Percentiles rank a stretch among this genome's conserved stretches.
phyloP scores from a whole-genome alignment of 164 flowering plant species.

The Berberis vulgaris region DNA sequence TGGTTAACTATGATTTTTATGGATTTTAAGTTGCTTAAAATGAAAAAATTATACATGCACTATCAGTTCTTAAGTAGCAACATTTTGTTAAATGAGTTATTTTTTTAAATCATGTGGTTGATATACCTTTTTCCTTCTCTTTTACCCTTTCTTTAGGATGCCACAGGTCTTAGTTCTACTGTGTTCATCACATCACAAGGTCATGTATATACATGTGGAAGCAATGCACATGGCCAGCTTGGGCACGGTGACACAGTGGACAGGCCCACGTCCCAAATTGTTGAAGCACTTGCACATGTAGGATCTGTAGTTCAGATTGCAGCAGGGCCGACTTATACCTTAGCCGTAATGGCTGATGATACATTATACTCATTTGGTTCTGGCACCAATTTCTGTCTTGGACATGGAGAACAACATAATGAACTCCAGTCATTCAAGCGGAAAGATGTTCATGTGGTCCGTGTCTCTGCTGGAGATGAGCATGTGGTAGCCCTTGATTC shows the following conservation, averaged over 20 bases:
- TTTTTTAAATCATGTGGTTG: neutral
- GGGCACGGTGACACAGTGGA: slow-evolving; percentile 84
- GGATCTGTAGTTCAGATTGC: slow-evolving; percentile 70
- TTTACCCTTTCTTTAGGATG: slow-evolving; percentile 40
- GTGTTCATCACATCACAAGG: slow-evolving; percentile 73
- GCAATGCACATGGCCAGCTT: slow-evolving; percentile 78
- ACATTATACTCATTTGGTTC: slow-evolving; percentile 80
- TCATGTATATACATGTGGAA: slow-evolving; percentile 80
- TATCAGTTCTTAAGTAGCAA: neutral
- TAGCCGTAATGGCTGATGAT: slow-evolving; percentile 66
- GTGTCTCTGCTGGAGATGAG: slow-evolving; percentile 92
- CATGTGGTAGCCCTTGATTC: slow-evolving; percentile 97
- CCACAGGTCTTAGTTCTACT: slow-evolving; percentile 79
- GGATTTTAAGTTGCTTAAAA: too few relatives aligned
- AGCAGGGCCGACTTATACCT: slow-evolving; percentile 75
- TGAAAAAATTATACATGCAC: too few relatives aligned
- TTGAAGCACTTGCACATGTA: slow-evolving; percentile 41
- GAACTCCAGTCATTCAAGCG: slow-evolving; percentile 62
- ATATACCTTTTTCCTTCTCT: neutral
- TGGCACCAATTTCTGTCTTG: slow-evolving; percentile 90
- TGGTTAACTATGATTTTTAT: too few relatives aligned
- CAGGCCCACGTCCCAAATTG: slow-evolving; percentile 55
- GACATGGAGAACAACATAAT: slow-evolving; percentile 88
- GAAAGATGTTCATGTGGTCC: slow-evolving; percentile 59
- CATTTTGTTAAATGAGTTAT: neutral